These are phyloP conservation scores for Blumeria graminis DNA, from an alignment of 2,329 filamentous ascomycete species.

Conservation along the genomic window DNA sequence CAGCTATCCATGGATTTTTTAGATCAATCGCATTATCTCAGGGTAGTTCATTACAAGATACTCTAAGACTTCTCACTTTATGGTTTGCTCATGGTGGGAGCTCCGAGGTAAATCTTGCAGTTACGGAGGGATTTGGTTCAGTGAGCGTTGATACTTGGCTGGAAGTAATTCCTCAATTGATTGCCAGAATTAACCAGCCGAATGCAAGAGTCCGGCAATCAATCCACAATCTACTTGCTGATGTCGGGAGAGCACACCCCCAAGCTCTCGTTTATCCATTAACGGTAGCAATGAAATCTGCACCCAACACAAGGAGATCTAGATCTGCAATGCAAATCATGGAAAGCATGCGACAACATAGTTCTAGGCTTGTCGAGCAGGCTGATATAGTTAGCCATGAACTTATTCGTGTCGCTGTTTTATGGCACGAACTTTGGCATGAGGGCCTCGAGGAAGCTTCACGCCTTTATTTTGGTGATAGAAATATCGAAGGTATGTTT, in stretches of 20 bases:
- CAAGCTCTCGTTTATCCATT: conserved; percentile 92
- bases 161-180: conserved; percentile 90
- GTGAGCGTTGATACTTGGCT: conserved; percentile 97
- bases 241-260: conserved; percentile 82
- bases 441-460: conserved; percentile 94
- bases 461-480: conserved; percentile 85
- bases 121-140: conserved; percentile 72
- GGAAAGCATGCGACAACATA: conserved; percentile 95
- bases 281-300: conserved; percentile 93
- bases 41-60: conserved; percentile 86
- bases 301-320: conserved; percentile 56
- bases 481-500: conserved; percentile 97
- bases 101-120: conserved; percentile 63
- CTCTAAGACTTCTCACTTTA: conserved; percentile 68
- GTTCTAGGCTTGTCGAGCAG: conserved; percentile 75
- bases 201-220: conserved; percentile 71
- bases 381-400: conserved; percentile 90
- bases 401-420: conserved; percentile 81
- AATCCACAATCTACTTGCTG: conserved; percentile 75
- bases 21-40: conserved; percentile 83
- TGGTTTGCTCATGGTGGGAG: conserved; percentile 92
- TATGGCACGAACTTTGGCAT: conserved; percentile 99
- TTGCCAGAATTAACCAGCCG: conserved; percentile 90
- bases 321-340: conserved; percentile 82
- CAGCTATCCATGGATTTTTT: conserved; percentile 89